Conservation (phyloP, 2,329 filamentous ascomycete genomes). For the Daldinia eschscholtzii region DNA sequence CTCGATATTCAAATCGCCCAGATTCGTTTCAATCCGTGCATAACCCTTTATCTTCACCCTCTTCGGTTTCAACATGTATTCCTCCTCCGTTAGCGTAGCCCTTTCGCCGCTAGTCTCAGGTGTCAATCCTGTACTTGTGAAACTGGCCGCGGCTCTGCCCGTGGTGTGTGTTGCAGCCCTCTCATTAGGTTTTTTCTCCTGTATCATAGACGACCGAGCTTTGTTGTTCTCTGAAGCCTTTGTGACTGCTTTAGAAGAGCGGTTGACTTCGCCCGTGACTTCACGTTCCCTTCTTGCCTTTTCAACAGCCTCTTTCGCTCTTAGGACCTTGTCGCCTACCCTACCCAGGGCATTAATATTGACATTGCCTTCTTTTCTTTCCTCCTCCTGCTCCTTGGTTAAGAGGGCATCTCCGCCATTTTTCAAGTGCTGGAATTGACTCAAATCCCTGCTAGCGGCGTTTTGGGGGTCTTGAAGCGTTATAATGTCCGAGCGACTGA, state of each 20-base stretch:
- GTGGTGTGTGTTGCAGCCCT: constrained; percentile 94
- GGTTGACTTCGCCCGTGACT: constrained; percentile 70
- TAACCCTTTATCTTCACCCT: constrained; percentile 92
- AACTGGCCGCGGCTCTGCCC: constrained; percentile 89
- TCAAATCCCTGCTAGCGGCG: constrained; percentile 82
- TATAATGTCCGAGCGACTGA: constrained; percentile 91
- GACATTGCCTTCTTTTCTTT: constrained; percentile 75
- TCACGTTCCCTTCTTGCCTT: constrained; percentile 83
- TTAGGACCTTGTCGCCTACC: constrained; percentile 83
- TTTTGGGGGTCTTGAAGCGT: constrained; percentile 97
- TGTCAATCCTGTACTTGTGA: constrained; percentile 94
- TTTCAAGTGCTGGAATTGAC: constrained; percentile 88
- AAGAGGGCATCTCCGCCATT: constrained; percentile 79
- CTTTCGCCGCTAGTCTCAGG: constrained; percentile 90
- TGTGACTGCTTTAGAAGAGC: constrained; percentile 60
- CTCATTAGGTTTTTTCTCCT: constrained; percentile 74
- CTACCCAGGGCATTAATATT: constrained; percentile 86
- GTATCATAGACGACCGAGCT: constrained; percentile 61
- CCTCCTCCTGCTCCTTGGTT: constrained; percentile 77
- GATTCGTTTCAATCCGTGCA: constrained; percentile 86
- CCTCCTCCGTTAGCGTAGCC: constrained; percentile 89
- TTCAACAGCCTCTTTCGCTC: constrained; percentile 93
- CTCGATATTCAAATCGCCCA: constrained; percentile 88
- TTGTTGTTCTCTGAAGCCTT: constrained; percentile 52
- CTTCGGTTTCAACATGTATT: constrained; percentile 94